Percentiles rank a stretch among this genome's conserved stretches.
These are phyloP conservation scores for Acanthamoeba sp. DNA, from an alignment of 208 protist species.

Conservation along the genomic window DNA sequence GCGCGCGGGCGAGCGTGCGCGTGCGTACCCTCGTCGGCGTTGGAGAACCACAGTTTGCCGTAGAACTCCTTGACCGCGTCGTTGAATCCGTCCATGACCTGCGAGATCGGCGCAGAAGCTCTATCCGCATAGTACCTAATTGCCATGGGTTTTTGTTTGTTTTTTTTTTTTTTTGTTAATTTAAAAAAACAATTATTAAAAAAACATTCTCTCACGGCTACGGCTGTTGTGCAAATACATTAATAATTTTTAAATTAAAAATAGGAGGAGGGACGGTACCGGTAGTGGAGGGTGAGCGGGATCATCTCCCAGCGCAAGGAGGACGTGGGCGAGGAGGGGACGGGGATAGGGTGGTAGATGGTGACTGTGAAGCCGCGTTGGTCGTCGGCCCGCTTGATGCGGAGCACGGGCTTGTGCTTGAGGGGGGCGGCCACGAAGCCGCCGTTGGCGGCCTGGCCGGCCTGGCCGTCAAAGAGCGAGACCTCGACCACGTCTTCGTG, in stretches of 20 bases:
- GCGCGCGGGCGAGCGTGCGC: no score
- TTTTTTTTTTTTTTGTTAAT: no score
- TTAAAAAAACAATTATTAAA: not conserved
- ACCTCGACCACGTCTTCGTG: conserved; percentile 62
- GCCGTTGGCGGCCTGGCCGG: conserved; percentile 23
- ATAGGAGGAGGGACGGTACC: not conserved
- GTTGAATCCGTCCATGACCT: conserved; percentile 81
- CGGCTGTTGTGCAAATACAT: not conserved
- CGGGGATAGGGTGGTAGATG: conserved; percentile 61
- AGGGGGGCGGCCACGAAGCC: not conserved
- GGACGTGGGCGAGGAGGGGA: conserved; percentile 1
- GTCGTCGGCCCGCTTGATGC: conserved; percentile 41
- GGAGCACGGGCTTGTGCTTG: conserved; percentile 50
- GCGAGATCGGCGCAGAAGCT: conserved; percentile 83
- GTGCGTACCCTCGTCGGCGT: conserved; percentile 47
- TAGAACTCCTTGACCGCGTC: conserved; percentile 87
- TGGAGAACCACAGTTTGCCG: conserved; percentile 85
- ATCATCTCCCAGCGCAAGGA: conserved; percentile 67
- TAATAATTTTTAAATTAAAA: not conserved
- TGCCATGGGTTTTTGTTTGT: no score
- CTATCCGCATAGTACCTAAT: conserved; percentile 74
- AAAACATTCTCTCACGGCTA: no score
- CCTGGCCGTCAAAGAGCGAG: conserved; percentile 22
- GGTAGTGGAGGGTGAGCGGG: conserved; percentile 45
- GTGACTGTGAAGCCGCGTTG: conserved; percentile 29